A percentile compares a stretch with the other conserved stretches of the same genome.
Evolutionary conservation across 371 early-diverging fungal species (phyloP).

Genomic region (Syncephalastrum racemosum): DNA sequence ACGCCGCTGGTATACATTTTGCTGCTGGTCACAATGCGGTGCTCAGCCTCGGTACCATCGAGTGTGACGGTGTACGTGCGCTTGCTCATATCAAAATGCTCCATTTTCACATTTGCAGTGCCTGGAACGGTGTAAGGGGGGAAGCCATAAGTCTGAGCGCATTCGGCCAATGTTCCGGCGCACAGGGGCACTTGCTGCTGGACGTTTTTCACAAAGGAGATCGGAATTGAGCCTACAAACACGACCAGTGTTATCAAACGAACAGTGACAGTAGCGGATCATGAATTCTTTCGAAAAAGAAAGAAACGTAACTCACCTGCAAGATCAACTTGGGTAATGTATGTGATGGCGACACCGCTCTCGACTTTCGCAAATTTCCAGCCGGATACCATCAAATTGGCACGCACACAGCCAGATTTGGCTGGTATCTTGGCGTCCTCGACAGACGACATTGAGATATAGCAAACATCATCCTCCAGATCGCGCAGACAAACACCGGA

Average conservation of each 20-base stretch:
- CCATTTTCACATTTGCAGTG: slow-evolving; percentile 22
- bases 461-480: no score
- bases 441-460: slow-evolving; percentile 29
- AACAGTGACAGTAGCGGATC: no score
- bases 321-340: slow-evolving; percentile 43
- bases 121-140: slow-evolving; percentile 24
- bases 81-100: slow-evolving; percentile 26
- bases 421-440: slow-evolving; percentile 31
- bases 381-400: slow-evolving; percentile 38
- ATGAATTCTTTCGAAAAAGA: no score
- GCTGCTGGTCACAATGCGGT: slow-evolving; percentile 15
- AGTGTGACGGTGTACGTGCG: slow-evolving; percentile 12
- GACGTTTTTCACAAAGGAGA: slow-evolving; percentile 29
- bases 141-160: slow-evolving; percentile 27
- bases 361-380: slow-evolving; percentile 34
- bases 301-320: slow-evolving; percentile 31
- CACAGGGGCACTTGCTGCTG: slow-evolving; percentile 41
- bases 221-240: slow-evolving; percentile 22
- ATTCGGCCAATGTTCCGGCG: slow-evolving; percentile 35
- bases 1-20: slow-evolving; percentile 29
- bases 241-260: no score
- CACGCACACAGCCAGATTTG: slow-evolving; percentile 34
- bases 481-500: no score
- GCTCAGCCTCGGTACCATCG: slow-evolving; percentile 26
- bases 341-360: slow-evolving; percentile 30